Percentiles rank a stretch among this genome's conserved stretches.
These are phyloP conservation scores for Clonostachys sp. DNA, from an alignment of 2,329 filamentous ascomycete genomes.

Conservation along the genomic window DNA sequence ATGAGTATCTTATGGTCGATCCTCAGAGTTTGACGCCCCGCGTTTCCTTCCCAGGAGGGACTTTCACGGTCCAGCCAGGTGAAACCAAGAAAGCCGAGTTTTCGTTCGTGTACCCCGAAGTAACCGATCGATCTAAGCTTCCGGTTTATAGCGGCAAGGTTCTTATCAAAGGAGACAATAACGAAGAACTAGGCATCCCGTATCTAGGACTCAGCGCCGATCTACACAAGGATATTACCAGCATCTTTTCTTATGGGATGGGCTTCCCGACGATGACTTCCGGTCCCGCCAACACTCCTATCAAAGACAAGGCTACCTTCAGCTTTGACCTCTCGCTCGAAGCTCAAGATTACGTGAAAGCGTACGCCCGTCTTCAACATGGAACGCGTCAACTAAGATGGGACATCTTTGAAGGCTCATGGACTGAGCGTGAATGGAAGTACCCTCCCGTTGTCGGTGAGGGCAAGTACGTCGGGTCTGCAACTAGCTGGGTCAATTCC, in stretches of 20 bases:
- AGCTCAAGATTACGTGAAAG: constrained; percentile 8
- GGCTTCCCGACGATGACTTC: constrained; percentile 7
- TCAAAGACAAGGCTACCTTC: background rate
- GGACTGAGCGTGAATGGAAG: constrained; percentile 19
- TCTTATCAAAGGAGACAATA: constrained; percentile 17
- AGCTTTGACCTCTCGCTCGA: constrained; percentile 7
- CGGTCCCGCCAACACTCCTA: background rate
- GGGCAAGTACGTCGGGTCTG: constrained; percentile 3
- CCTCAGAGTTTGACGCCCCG: constrained; percentile 9
- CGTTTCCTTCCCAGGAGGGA: constrained; percentile 9
- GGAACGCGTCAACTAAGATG: constrained; percentile 11
- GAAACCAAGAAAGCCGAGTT: constrained; percentile 16
- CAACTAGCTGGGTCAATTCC: background rate
- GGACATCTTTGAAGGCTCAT: constrained; percentile 16
- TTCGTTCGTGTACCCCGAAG: constrained; percentile 18
- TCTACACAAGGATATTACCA: constrained; percentile 9
- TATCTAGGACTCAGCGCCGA: constrained; percentile 20
- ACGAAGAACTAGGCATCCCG: constrained; percentile 22
- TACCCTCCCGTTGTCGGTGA: constrained; percentile 24
- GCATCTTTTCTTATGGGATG: constrained; percentile 6
- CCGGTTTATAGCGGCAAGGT: constrained; percentile 27
- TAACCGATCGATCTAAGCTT: constrained; percentile 13
- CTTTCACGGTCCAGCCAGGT: constrained; percentile 14
- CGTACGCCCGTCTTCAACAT: constrained; percentile 9
- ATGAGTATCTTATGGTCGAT: constrained; percentile 7